Evolutionary conservation across 768 basidiomycete genomes (phyloP), one percentile per base, ranked within the genome.

Genomic region (Epithele typhae): DNA sequence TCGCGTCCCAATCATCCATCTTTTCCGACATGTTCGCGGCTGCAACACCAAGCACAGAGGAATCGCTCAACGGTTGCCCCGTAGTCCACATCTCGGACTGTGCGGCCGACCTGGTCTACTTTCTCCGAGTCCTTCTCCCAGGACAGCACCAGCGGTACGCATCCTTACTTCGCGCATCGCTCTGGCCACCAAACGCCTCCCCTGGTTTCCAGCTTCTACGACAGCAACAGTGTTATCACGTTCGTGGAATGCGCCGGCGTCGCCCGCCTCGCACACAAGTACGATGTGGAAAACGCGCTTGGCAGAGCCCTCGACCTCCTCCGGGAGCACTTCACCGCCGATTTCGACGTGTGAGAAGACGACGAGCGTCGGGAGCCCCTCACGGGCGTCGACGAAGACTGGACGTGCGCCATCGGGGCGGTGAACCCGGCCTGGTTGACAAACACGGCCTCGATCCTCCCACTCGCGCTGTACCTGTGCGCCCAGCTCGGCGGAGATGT

Each of bases 341-440:
- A 30, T 14, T 30, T 30, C 27, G 14, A 30, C 14, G 8, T 30
- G 3, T 45, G n/a, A n/a, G n/a, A n/a, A n/a, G n/a, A n/a, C n/a
- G n/a, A n/a, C n/a, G n/a, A n/a, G n/a, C n/a, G n/a, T n/a, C n/a
- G n/a, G n/a, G n/a, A n/a, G n/a, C n/a, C n/a, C n/a, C n/a, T n/a
- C n/a, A n/a, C 27, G 7, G 27, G 27, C 7, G 27, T 30, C 4
- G 1, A 12, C 19, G n/a, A 25, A 23, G 5, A 17, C 9, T n/a
- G 34, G 32, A 15, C 27, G 22, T 21, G 19, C 24, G 41, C 34
- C 11, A 45, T 40, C 10, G 25, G 17, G 17, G 44, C 40, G 11
- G 39, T 55, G 25, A 55, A 51, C 36, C 37, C 50, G 32, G 48
- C 53, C 4, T 36, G 42, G 19, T 32, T 46, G 7, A 54, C 49